phyloP scores from a whole-genome alignment of 2,329 filamentous ascomycete species.

The Aureobasidium sp. region DNA sequence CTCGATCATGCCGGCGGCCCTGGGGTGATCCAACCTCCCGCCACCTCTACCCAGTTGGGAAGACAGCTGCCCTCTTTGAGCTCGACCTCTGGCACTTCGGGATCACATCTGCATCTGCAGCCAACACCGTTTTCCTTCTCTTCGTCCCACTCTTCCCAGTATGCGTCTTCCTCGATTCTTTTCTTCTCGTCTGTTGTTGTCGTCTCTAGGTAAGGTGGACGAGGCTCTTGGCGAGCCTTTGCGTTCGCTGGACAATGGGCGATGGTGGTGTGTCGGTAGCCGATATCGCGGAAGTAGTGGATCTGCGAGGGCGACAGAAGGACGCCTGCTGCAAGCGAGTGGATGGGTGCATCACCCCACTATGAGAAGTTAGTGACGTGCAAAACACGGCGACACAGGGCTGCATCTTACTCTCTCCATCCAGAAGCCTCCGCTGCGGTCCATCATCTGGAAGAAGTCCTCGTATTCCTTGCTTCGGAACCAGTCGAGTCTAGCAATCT shows the following conservation, averaged over 20 bases:
- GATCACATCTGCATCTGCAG: conserved; percentile 93
- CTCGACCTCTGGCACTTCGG: conserved; percentile 94
- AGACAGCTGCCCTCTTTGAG: conserved; percentile 94
- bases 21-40: conserved; percentile 65
- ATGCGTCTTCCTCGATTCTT: conserved; percentile 84
- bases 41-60: conserved; percentile 93
- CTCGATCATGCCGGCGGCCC: conserved; percentile 10
- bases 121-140: conserved; percentile 94
- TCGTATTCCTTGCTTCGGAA: conserved; percentile 97
- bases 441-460: conserved; percentile 99
- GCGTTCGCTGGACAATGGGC: conserved; percentile 97
- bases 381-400: neutral
- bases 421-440: conserved; percentile 96
- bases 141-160: conserved; percentile 82
- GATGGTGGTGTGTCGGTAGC: conserved; percentile 96
- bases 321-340: conserved; percentile 88
- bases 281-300: conserved; percentile 98
- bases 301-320: conserved; percentile 75
- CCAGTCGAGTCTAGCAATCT: conserved; percentile 90
- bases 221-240: conserved; percentile 72
- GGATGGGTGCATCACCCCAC: conserved; percentile 98
- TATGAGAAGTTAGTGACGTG: conserved; percentile 39
- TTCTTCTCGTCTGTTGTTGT: conserved; percentile 52
- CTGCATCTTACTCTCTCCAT: conserved; percentile 73
- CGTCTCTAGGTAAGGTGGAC: conserved; percentile 58